Conservation (phyloP, 1,284 basidiomycete genomes). For the Fistulinella cinereoalba region DNA sequence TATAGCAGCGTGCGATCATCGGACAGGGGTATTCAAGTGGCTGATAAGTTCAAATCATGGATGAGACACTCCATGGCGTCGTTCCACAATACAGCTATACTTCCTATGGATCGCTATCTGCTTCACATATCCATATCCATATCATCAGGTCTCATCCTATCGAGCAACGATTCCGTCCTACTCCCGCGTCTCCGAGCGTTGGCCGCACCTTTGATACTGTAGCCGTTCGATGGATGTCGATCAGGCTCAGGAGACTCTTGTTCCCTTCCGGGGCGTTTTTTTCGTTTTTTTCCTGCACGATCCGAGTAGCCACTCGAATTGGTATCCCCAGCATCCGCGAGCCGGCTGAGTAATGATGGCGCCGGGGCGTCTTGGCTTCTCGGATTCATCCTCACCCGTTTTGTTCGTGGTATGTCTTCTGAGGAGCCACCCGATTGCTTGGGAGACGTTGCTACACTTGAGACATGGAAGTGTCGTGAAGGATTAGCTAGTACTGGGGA, state of each 20-base stretch:
- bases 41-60: too few relatives aligned
- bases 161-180: slow-evolving; percentile 37
- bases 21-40: too few relatives aligned
- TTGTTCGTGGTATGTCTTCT: slow-evolving; percentile 23
- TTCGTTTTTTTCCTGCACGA: slow-evolving; percentile 22
- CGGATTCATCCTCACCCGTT: slow-evolving; percentile 19
- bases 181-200: slow-evolving; percentile 23
- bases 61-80: slow-evolving; percentile 7
- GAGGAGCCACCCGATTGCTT: slow-evolving; percentile 22
- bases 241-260: slow-evolving; percentile 28
- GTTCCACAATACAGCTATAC: slow-evolving; percentile 14
- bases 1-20: too few relatives aligned
- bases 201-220: slow-evolving; percentile 59
- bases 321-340: slow-evolving; percentile 28
- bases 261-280: slow-evolving; percentile 16
- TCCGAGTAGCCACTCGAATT: slow-evolving; percentile 10
- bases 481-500: slow-evolving; percentile 13
- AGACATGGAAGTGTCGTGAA: slow-evolving; percentile 4
- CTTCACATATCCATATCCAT: slow-evolving; percentile 15
- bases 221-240: slow-evolving; percentile 39
- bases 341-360: slow-evolving; percentile 32
- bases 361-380: slow-evolving; percentile 19
- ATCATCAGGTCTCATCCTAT: slow-evolving; percentile 39
- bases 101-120: slow-evolving; percentile 19
- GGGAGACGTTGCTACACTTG: slow-evolving; percentile 13